A percentile compares a stretch with the other conserved stretches of the same genome.
Evolutionary conservation across 331 rosid genomes (phyloP).

Genomic region (Rhamnella rubrinervis): DNA sequence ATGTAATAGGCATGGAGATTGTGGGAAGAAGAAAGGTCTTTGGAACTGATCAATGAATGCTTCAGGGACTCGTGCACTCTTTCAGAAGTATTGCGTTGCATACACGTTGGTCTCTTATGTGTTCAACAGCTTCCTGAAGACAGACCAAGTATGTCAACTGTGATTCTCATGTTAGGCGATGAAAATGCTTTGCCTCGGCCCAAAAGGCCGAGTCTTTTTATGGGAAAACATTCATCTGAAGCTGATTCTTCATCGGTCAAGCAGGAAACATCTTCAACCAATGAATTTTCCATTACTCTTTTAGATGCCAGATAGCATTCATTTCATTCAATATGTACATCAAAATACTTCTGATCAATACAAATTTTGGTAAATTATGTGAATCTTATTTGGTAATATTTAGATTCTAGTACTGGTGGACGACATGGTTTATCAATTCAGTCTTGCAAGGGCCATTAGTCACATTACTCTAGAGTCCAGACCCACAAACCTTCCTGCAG

Average conservation of each 20-base stretch:
- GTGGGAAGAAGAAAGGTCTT: slow-evolving; percentile 34
- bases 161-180: slow-evolving; percentile 36
- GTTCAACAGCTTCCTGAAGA: slow-evolving; percentile 46
- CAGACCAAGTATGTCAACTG: slow-evolving; percentile 46
- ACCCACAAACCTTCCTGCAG: too few relatives aligned
- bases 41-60: slow-evolving; percentile 30
- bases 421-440: too few relatives aligned
- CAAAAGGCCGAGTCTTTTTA: slow-evolving; percentile 33
- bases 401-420: too few relatives aligned
- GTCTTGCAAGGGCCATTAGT: neutral
- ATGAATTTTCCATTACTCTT: slow-evolving; percentile 19
- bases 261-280: slow-evolving; percentile 16
- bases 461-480: too few relatives aligned
- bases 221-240: slow-evolving; percentile 12
- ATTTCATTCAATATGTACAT: neutral
- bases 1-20: slow-evolving; percentile 44
- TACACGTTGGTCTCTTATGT: slow-evolving; percentile 45
- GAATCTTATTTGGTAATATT: too few relatives aligned
- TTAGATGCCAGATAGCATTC: slow-evolving; percentile 39
- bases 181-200: slow-evolving; percentile 33
- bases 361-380: too few relatives aligned
- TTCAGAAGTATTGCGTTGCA: slow-evolving; percentile 34
- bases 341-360: too few relatives aligned
- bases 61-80: slow-evolving; percentile 10
- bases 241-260: slow-evolving; percentile 26